Evolutionary conservation across 768 basidiomycete genomes (phyloP).

Genomic region (Crassisporium funariophilum): DNA sequence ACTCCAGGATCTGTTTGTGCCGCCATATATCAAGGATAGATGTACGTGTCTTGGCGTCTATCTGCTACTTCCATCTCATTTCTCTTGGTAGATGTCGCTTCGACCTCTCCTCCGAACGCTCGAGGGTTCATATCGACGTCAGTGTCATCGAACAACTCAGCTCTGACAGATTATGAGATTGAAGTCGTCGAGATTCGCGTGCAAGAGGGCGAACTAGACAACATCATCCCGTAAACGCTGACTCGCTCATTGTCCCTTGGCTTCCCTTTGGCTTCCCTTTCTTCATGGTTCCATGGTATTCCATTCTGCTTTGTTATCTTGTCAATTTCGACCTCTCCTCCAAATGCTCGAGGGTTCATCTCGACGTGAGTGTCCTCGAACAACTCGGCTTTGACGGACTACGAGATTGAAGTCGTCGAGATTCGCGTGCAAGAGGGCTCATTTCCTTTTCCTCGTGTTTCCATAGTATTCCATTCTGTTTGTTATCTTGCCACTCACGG

Average conservation of each 20-base stretch:
- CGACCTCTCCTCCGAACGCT: conserved; percentile 78
- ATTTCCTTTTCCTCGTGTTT: conserved; percentile 4
- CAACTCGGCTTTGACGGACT: conserved; percentile 68
- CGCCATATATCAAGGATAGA: conserved; percentile 88
- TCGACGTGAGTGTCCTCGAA: conserved; percentile 70
- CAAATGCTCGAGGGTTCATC: conserved; percentile 64
- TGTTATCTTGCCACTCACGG: conserved; percentile 40
- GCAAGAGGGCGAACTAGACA: conserved; percentile 73
- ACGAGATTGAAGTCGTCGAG: conserved; percentile 86
- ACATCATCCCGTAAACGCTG: conserved; percentile 63
- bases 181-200: conserved; percentile 90
- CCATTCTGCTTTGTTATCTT: neutral
- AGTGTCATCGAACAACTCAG: conserved; percentile 65
- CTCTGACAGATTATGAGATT: conserved; percentile 76
- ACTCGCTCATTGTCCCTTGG: neutral
- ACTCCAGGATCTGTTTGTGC: conserved; percentile 78
- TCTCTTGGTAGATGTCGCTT: conserved; percentile 63
- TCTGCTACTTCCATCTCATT: conserved; percentile 12
- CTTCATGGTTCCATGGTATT: too few relatives aligned
- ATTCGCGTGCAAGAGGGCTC: conserved; percentile 75
- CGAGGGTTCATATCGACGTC: conserved; percentile 67
- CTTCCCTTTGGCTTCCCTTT: neutral
- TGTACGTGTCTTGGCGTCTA: conserved; percentile 55
- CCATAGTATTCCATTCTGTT: neutral
- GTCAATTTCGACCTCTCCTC: conserved; percentile 68